Percentiles rank a stretch among this genome's conserved stretches.
Evolutionary conservation across 306 rosid species (phyloP).

Genomic region (Quillaja saponaria): DNA sequence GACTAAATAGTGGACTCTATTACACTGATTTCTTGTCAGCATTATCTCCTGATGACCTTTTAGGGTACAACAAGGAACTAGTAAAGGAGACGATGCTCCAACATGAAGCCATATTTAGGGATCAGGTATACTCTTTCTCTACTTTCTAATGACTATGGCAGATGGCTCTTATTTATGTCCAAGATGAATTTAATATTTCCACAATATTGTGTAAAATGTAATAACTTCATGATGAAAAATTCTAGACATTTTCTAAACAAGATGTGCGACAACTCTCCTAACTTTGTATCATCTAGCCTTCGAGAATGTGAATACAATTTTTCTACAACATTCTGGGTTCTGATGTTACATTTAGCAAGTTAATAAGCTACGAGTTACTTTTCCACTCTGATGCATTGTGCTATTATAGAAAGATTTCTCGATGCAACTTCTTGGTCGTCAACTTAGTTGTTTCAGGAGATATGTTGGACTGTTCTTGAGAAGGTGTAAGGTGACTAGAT

Average conservation of each 20-base stretch:
- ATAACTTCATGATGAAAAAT: not conserved
- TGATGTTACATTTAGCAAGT: too few species aligned
- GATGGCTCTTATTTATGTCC: not conserved
- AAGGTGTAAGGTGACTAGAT: not conserved
- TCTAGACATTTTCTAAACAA: too few species aligned
- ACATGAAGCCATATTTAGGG: slow-evolving; percentile 62
- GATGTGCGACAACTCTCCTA: not conserved
- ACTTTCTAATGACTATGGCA: not conserved
- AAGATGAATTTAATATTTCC: not conserved
- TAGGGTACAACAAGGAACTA: slow-evolving; percentile 45
- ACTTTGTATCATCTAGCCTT: not conserved
- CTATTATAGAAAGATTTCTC: slow-evolving; percentile 7
- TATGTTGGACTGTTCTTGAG: not conserved
- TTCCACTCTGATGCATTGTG: not conserved
- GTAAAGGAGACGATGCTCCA: slow-evolving; percentile 64
- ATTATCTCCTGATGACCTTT: slow-evolving; percentile 31
- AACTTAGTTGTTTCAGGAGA: slow-evolving; percentile 2
- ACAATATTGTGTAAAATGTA: not conserved
- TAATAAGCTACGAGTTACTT: too few species aligned
- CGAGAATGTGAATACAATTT: too few species aligned
- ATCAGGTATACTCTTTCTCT: slow-evolving; percentile 52
- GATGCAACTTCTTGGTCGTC: slow-evolving; percentile 14
- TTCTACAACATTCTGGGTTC: too few species aligned
- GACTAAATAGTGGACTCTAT: slow-evolving; percentile 22
- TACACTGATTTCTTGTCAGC: slow-evolving; percentile 30